Percentiles rank a stretch among this genome's conserved stretches.
Evolutionary conservation across 352 stramenopile species (phyloP).

Genomic region (Phytopythium aichiense): DNA sequence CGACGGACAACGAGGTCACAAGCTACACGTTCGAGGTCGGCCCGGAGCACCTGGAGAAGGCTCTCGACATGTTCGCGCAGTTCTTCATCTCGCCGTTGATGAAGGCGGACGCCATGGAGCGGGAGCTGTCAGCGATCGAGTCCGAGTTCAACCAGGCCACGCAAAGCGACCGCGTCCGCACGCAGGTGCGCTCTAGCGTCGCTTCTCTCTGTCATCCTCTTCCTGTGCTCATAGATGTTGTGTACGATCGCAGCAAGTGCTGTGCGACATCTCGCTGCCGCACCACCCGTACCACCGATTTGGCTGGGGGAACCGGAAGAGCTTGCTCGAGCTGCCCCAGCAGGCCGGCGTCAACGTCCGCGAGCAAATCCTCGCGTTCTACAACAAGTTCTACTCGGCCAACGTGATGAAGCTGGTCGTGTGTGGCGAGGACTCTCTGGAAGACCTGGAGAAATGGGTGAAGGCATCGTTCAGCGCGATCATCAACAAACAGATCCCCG

Average conservation of each 20-base stretch:
- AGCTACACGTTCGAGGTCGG: slow-evolving; percentile 93
- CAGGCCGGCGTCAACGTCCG: slow-evolving; percentile 47
- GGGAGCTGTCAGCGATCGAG: slow-evolving; percentile 84
- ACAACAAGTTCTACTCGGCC: slow-evolving; percentile 68
- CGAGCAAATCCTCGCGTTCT: slow-evolving; percentile 57
- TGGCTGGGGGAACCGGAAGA: slow-evolving; percentile 82
- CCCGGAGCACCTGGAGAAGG: slow-evolving; percentile 46
- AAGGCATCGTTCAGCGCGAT: slow-evolving; percentile 57
- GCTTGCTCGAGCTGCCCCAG: slow-evolving; percentile 45
- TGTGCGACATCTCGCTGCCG: slow-evolving; percentile 47
- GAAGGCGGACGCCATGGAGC: slow-evolving; percentile 69
- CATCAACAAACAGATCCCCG: slow-evolving; percentile 42
- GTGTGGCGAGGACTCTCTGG: slow-evolving; percentile 64
- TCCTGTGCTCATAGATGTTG: too few relatives aligned
- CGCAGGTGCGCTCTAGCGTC: slow-evolving; percentile 15
- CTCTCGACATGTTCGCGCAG: slow-evolving; percentile 93
- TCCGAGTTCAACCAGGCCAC: slow-evolving; percentile 84
- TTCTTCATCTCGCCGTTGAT: slow-evolving; percentile 92
- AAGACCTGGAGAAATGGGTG: slow-evolving; percentile 67
- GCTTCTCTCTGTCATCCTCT: not conserved
- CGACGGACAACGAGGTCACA: slow-evolving; percentile 91
- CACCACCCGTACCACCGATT: slow-evolving; percentile 80
- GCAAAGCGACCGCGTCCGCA: slow-evolving; percentile 68
- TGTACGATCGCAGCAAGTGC: slow-evolving; percentile 52
- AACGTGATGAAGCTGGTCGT: slow-evolving; percentile 87